These are phyloP conservation scores for Trichocomaceae sp. DNA, from an alignment of 2,329 filamentous ascomycete species.

Conservation along the genomic window DNA sequence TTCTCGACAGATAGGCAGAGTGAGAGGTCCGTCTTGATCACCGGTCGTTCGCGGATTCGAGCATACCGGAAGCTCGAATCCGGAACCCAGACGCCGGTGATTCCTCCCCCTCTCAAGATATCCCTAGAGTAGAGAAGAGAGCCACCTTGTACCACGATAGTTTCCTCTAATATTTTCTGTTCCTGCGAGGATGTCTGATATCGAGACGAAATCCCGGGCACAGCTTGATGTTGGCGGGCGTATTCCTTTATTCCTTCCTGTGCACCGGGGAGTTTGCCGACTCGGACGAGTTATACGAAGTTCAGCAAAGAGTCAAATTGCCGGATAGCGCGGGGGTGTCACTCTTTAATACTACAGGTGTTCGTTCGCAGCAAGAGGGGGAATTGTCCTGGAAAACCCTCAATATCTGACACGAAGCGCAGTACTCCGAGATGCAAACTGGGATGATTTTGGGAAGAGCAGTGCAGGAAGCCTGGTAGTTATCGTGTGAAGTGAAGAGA, in stretches of 20 bases:
- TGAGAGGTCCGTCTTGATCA: conserved; percentile 32
- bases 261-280: conserved; percentile 5
- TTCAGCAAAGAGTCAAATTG: not conserved
- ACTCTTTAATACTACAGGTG: not conserved
- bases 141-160: conserved; percentile 1
- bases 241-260: conserved; percentile 3
- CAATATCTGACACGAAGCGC: not conserved
- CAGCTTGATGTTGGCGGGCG: not conserved
- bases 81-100: conserved; percentile 28
- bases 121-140: conserved; percentile 5
- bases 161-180: not conserved
- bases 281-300: not conserved
- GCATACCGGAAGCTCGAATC: conserved; percentile 35
- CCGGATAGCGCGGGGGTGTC: conserved; percentile 8
- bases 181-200: not conserved
- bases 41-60: conserved; percentile 37
- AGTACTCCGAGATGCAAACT: not conserved
- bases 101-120: conserved; percentile 9
- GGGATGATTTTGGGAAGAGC: not conserved
- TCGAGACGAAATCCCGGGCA: not conserved
- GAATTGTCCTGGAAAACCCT: not conserved
- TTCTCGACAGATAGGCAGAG: conserved; percentile 31
- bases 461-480: not conserved
- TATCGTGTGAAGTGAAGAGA: not conserved
- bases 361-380: not conserved